A percentile compares a stretch with the other conserved stretches of the same genome.
These are phyloP conservation scores for Nectriaceae sp. DNA, from an alignment of 2,329 filamentous ascomycete species.

Conservation along the genomic window DNA sequence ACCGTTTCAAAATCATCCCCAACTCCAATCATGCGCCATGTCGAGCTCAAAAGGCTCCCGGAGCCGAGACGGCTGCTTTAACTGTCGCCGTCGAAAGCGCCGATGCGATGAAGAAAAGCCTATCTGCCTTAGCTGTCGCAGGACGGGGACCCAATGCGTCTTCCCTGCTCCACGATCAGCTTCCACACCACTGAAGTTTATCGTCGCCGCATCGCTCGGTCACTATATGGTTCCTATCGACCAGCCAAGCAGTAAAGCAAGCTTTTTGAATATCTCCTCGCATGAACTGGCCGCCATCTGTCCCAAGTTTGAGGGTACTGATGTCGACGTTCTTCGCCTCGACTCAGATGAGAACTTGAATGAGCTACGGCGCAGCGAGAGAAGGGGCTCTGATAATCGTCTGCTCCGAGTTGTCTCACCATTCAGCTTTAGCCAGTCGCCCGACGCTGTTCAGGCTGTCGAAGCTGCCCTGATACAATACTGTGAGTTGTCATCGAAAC, in stretches of 20 bases:
- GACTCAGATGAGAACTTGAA: background rate
- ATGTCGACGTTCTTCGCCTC: background rate
- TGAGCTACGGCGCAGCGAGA: background rate
- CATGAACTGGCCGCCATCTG: slow-evolving; percentile 14
- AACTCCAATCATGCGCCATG: slow-evolving; percentile 12
- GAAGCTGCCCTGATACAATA: slow-evolving; percentile 24
- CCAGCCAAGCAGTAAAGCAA: background rate
- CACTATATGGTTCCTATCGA: slow-evolving; percentile 17
- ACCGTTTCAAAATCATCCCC: background rate
- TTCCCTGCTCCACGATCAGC: slow-evolving; percentile 18
- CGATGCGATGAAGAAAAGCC: slow-evolving; percentile 42
- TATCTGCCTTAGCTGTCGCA: slow-evolving; percentile 15
- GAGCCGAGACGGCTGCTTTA: slow-evolving; percentile 38
- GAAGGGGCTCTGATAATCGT: background rate
- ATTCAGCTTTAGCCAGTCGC: slow-evolving; percentile 7
- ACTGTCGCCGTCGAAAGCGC: slow-evolving; percentile 52
- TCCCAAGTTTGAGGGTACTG: background rate
- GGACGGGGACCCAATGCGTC: slow-evolving; percentile 16
- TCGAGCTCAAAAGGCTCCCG: slow-evolving; percentile 18
- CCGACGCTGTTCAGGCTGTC: slow-evolving; percentile 4
- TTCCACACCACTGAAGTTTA: slow-evolving; percentile 22
- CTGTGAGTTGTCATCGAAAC: slow-evolving; percentile 12
- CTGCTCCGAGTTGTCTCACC: slow-evolving; percentile 10
- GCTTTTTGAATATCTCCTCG: slow-evolving; percentile 21
- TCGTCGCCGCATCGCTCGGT: slow-evolving; percentile 15